phyloP scores from a whole-genome alignment of 805 yeast species.

The Hanseniaspora valbyensis region DNA sequence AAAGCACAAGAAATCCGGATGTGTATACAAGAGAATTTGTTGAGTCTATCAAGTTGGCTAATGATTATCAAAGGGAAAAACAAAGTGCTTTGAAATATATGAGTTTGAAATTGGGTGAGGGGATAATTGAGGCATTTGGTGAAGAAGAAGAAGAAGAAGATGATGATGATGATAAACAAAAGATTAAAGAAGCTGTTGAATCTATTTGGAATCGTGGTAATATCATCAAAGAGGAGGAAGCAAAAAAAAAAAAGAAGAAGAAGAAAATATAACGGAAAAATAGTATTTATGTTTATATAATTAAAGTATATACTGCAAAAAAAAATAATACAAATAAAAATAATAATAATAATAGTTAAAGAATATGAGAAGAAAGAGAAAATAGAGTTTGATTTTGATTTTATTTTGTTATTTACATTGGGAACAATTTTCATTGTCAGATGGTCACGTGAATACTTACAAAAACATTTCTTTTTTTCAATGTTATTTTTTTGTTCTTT shows the following conservation, averaged over 20 bases:
- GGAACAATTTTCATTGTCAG: no score
- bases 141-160: not conserved
- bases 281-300: no score
- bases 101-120: constrained; percentile 54
- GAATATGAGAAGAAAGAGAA: no score
- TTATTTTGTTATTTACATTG: no score
- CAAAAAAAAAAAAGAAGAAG: not conserved
- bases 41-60: constrained; percentile 81
- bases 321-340: no score
- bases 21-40: constrained; percentile 93
- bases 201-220: constrained; percentile 11
- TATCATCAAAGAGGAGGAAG: not conserved
- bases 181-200: constrained; percentile 1
- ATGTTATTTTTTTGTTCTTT: no score
- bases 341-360: no score
- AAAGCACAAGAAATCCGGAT: constrained; percentile 94
- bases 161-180: constrained; percentile 1
- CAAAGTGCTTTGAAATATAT: constrained; percentile 56
- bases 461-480: no score
- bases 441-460: no score
- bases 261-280: not conserved
- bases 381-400: no score
- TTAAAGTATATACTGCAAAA: no score
- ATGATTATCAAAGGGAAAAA: constrained; percentile 79
- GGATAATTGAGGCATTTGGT: constrained; percentile 69